Conservation (phyloP, 2,329 filamentous ascomycete genomes). For the Rutstroemia sp. region DNA sequence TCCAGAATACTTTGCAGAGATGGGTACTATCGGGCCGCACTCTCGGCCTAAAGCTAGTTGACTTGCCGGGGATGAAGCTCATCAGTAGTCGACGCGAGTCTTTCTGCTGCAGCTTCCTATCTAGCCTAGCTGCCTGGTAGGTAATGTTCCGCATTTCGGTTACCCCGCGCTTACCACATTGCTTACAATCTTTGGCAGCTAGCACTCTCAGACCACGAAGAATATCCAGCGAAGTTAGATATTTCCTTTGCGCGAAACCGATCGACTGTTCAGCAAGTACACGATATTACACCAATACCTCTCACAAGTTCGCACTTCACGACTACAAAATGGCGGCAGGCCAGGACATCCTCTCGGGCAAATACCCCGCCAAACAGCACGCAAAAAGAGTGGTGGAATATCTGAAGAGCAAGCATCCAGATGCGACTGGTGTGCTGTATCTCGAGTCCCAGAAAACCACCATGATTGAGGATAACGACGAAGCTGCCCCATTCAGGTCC, state of each 20-base stretch:
- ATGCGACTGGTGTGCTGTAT: slow-evolving; percentile 69
- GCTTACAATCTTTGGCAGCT: background rate
- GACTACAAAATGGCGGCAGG: background rate
- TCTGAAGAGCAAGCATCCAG: slow-evolving; percentile 59
- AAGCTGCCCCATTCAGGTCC: slow-evolving; percentile 71
- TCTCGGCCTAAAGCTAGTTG: too few relatives aligned
- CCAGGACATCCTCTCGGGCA: slow-evolving; percentile 45
- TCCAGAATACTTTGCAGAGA: too few relatives aligned
- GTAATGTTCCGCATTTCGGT: too few relatives aligned
- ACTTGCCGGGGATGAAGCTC: too few relatives aligned
- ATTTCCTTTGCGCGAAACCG: background rate
- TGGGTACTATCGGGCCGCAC: too few relatives aligned
- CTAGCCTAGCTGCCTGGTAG: too few relatives aligned
- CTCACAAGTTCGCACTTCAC: background rate
- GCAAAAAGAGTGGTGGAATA: slow-evolving; percentile 75
- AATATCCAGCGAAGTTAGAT: background rate
- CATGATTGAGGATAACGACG: slow-evolving; percentile 85
- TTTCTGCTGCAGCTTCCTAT: too few relatives aligned
- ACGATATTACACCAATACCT: background rate
- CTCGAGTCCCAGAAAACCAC: slow-evolving; percentile 77
- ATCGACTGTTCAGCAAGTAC: background rate
- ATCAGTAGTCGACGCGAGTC: too few relatives aligned
- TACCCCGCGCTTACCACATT: background rate
- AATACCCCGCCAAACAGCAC: slow-evolving; percentile 81
- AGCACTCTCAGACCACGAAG: background rate